Conservation (phyloP, 495 filamentous ascomycete genomes). For the Daldinia loculata region DNA sequence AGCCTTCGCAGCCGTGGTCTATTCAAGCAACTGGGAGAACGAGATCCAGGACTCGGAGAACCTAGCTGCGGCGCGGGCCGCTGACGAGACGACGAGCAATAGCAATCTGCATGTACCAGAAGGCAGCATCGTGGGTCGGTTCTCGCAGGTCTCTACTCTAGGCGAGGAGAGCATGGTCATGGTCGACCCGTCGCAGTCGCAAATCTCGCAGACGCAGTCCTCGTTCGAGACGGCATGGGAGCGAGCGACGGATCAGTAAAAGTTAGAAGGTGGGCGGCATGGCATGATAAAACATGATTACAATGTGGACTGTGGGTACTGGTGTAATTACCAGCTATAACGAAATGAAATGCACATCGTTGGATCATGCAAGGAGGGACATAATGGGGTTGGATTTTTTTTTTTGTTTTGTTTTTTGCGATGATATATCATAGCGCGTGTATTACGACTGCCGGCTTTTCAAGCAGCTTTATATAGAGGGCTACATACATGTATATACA, state of each 20-base stretch:
- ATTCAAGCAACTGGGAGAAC: slow-evolving; percentile 84
- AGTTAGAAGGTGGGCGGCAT: not conserved
- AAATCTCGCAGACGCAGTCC: slow-evolving; percentile 32
- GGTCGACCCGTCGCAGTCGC: slow-evolving; percentile 51
- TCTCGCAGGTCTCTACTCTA: slow-evolving; percentile 37
- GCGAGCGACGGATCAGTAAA: slow-evolving; percentile 52
- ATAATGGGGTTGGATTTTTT: not conserved
- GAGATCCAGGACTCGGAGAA: slow-evolving; percentile 66
- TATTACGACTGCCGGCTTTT: slow-evolving; percentile 15
- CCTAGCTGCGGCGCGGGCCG: slow-evolving; percentile 25
- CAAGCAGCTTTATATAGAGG: slow-evolving; percentile 17
- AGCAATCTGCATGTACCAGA: slow-evolving; percentile 17
- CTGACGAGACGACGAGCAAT: slow-evolving; percentile 18
- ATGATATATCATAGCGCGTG: slow-evolving; percentile 19
- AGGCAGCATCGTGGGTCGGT: slow-evolving; percentile 4
- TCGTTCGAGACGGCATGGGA: slow-evolving; percentile 74
- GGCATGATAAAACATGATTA: not conserved
- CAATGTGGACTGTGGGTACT: not conserved
- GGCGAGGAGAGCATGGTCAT: slow-evolving; percentile 57
- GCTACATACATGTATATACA: slow-evolving; percentile 16
- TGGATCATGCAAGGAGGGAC: slow-evolving; percentile 2
- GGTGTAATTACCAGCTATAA: not conserved
- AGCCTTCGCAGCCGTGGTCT: slow-evolving; percentile 92
- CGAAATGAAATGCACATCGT: not conserved
- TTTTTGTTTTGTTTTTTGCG: not conserved